These are phyloP conservation scores for Cardamine chenopodiifolia DNA, from an alignment of 345 rosid genomes.

Conservation along the genomic window DNA sequence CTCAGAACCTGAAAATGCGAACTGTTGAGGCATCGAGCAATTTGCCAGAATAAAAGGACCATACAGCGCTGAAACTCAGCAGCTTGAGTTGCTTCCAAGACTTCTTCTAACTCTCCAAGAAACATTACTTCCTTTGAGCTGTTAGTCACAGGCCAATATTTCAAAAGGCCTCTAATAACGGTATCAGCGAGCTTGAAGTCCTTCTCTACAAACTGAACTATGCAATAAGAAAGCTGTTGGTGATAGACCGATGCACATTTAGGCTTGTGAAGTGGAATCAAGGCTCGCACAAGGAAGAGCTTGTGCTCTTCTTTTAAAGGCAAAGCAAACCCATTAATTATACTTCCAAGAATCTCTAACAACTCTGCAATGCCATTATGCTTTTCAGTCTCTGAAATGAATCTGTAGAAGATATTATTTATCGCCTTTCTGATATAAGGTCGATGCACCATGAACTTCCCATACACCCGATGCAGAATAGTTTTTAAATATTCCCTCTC, in stretches of 20 bases:
- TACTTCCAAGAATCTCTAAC: constrained; percentile 84
- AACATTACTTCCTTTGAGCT: constrained; percentile 92
- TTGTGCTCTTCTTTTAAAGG: constrained; percentile 91
- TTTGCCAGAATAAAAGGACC: constrained; percentile 74
- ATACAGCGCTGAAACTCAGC: constrained; percentile 88
- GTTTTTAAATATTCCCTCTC: constrained; percentile 85
- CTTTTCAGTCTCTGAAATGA: constrained; percentile 81
- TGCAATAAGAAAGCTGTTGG: constrained; percentile 83
- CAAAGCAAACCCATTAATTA: constrained; percentile 85
- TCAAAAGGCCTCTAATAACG: constrained; percentile 72
- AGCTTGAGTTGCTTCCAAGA: constrained; percentile 83
- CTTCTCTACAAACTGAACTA: constrained; percentile 84
- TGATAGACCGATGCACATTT: constrained; percentile 73
- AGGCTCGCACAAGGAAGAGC: constrained; percentile 81
- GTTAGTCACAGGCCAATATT: constrained; percentile 86
- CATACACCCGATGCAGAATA: constrained; percentile 75
- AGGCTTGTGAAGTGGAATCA: constrained; percentile 86
- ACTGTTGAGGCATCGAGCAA: constrained; percentile 77
- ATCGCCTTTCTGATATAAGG: constrained; percentile 84
- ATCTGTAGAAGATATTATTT: constrained; percentile 77
- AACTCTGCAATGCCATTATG: constrained; percentile 85
- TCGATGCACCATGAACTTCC: constrained; percentile 90
- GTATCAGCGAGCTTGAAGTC: constrained; percentile 88
- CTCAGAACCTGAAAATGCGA: constrained; percentile 80
- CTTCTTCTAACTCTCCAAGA: constrained; percentile 85